phyloP scores from a whole-genome alignment of 495 filamentous ascomycete species.

The Aspergillus conjunctus region DNA sequence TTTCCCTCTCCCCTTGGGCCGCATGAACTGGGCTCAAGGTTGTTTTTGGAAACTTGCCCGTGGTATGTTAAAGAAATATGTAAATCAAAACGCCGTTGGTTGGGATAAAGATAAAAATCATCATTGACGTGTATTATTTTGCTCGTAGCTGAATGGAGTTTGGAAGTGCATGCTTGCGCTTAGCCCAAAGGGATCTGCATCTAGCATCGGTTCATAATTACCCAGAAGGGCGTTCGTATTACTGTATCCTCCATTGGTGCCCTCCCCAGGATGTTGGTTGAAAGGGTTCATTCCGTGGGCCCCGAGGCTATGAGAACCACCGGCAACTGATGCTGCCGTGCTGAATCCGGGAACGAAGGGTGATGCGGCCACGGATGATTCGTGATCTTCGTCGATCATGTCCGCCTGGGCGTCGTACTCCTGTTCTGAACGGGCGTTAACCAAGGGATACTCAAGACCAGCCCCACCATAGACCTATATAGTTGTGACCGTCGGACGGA shows the following conservation, averaged over 20 bases:
- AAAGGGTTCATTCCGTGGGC: slow-evolving; percentile 39
- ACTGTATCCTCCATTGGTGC: slow-evolving; percentile 41
- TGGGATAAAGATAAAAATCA: slow-evolving; percentile 1
- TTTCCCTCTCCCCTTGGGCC: neutral
- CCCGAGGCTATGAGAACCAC: slow-evolving; percentile 42
- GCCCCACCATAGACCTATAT: neutral
- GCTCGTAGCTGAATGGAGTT: slow-evolving; percentile 81
- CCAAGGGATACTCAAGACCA: neutral
- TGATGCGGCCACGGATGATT: slow-evolving; percentile 66
- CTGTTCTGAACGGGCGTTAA: slow-evolving; percentile 71
- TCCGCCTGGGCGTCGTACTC: slow-evolving; percentile 98
- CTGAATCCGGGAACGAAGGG: slow-evolving; percentile 65
- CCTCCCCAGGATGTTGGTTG: slow-evolving; percentile 43
- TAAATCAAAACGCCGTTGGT: slow-evolving; percentile 8
- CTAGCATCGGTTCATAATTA: slow-evolving; percentile 77
- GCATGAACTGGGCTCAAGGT: neutral
- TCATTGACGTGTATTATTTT: slow-evolving; percentile 45
- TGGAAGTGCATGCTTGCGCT: slow-evolving; percentile 94
- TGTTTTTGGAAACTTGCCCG: neutral
- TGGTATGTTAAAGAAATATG: neutral
- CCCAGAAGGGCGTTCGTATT: slow-evolving; percentile 72
- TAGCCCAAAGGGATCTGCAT: slow-evolving; percentile 88
- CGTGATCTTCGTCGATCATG: slow-evolving; percentile 83
- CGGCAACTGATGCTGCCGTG: slow-evolving; percentile 43
- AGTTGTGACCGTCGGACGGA: slow-evolving; percentile 42